Conservation (phyloP, 2,329 filamentous ascomycete species). For the Colletotrichum sp. region DNA sequence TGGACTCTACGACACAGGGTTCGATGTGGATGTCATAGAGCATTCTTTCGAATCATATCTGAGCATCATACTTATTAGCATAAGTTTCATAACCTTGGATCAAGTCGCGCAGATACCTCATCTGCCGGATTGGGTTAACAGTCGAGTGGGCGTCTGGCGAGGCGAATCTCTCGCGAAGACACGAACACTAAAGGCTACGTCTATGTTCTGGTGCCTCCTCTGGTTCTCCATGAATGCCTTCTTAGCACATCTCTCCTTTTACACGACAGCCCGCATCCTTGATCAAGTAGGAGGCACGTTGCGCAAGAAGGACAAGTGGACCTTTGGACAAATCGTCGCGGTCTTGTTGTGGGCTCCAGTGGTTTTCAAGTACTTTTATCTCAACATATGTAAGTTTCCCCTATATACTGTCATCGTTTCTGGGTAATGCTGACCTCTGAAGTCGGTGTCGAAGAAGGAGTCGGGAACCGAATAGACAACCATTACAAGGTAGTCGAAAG, state of each 20-base stretch:
- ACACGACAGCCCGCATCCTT: background rate
- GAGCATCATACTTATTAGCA: too few species aligned
- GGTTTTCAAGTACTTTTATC: slow-evolving; percentile 24
- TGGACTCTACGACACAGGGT: too few species aligned
- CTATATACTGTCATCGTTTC: fast-evolving
- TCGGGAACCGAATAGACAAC: background rate
- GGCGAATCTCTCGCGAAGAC: too few species aligned
- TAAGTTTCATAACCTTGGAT: too few species aligned
- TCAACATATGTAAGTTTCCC: slow-evolving; percentile 21
- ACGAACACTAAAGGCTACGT: background rate
- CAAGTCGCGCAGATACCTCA: too few species aligned
- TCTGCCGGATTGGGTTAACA: too few species aligned
- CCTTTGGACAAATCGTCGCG: slow-evolving; percentile 29
- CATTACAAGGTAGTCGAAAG: background rate
- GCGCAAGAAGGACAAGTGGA: slow-evolving; percentile 14
- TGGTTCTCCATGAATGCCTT: background rate
- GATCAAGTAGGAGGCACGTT: background rate
- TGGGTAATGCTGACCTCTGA: background rate
- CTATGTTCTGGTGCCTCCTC: background rate
- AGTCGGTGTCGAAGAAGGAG: background rate
- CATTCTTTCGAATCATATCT: too few species aligned
- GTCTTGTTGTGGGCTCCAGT: slow-evolving; percentile 28
- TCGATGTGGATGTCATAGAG: too few species aligned
- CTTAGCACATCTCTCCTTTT: background rate
- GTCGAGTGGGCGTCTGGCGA: too few species aligned